These are phyloP conservation scores for Suhomyces sp. DNA, from an alignment of 805 yeast genomes.

Conservation along the genomic window DNA sequence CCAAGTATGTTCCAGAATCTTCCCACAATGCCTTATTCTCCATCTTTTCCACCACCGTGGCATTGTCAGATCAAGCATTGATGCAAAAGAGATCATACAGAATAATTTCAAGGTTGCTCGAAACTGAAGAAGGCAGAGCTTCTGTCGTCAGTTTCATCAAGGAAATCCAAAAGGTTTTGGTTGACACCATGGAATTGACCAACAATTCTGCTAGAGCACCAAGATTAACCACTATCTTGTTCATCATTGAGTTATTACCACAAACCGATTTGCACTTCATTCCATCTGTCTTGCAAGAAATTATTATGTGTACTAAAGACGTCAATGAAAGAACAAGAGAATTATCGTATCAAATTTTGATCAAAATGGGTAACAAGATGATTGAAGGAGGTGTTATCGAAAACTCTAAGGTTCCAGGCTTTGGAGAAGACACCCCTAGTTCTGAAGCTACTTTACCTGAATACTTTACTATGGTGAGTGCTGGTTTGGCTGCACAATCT, in stretches of 20 bases:
- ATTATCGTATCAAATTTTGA: conserved; percentile 69
- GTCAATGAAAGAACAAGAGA: conserved; percentile 89
- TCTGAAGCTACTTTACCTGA: conserved; percentile 71
- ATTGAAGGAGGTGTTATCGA: conserved; percentile 61
- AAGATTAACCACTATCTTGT: conserved; percentile 65
- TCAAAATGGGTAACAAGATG: conserved; percentile 81
- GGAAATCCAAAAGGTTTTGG: conserved; percentile 58
- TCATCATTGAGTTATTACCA: conserved; percentile 63
- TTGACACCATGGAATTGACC: conserved; percentile 55
- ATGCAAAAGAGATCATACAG: conserved; percentile 90
- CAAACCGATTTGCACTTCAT: conserved; percentile 65
- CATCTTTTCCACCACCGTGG: conserved; percentile 71
- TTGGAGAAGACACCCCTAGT: conserved; percentile 60
- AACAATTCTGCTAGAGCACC: conserved; percentile 77
- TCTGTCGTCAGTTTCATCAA: conserved; percentile 52
- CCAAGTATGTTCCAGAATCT: conserved; percentile 71
- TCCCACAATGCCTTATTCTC: conserved; percentile 71
- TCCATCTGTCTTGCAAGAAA: conserved; percentile 80
- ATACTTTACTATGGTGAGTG: conserved; percentile 88
- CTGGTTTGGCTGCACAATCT: conserved; percentile 91
- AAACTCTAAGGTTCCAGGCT: conserved; percentile 63
- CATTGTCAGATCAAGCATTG: conserved; percentile 52
- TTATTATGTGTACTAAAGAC: conserved; percentile 87
- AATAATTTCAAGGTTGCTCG: conserved; percentile 66
- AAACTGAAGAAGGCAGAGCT: conserved; percentile 59